Percentiles rank a stretch among this genome's conserved stretches.
phyloP scores from a whole-genome alignment of 2,329 filamentous ascomycete species.

The Plenodomus lindquistii region DNA sequence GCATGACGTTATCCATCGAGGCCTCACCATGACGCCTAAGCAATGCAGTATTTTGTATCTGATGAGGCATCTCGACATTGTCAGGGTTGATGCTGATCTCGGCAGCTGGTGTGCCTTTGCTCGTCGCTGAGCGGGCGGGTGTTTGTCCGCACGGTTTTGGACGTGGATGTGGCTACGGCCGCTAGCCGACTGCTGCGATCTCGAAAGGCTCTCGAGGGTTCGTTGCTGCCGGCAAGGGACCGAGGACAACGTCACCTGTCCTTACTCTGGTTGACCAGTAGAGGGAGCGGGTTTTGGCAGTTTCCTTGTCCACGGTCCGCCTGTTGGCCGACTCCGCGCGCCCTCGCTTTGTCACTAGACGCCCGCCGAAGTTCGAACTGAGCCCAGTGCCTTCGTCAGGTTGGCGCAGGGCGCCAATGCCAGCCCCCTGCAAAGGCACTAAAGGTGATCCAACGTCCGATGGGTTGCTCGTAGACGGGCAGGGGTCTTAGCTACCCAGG shows the following conservation, averaged over 20 bases:
- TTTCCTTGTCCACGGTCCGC: conserved; percentile 29
- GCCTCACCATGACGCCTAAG: not conserved
- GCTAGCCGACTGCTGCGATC: conserved; percentile 19
- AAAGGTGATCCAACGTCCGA: conserved; percentile 43
- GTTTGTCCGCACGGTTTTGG: conserved; percentile 26
- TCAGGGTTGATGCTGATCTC: not conserved
- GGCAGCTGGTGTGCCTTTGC: not conserved
- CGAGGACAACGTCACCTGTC: conserved; percentile 24
- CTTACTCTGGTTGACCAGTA: conserved; percentile 17
- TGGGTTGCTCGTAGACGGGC: conserved; percentile 33
- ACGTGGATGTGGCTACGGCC: conserved; percentile 24
- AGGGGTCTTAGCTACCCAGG: conserved; percentile 33
- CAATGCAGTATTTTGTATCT: conserved; percentile 3
- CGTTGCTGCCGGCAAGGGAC: conserved; percentile 13
- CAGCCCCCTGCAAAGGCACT: conserved; percentile 32
- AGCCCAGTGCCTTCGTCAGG: conserved; percentile 41
- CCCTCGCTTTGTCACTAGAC: conserved; percentile 38
- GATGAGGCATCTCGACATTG: not conserved
- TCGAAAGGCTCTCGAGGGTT: conserved; percentile 7
- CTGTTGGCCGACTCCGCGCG: conserved; percentile 36
- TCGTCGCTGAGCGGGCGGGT: conserved; percentile 4
- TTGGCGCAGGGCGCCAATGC: conserved; percentile 41
- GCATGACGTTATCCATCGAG: conserved; percentile 21
- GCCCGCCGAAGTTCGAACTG: conserved; percentile 21
- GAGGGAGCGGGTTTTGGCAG: conserved; percentile 14